Evolutionary conservation across 345 rosid species (phyloP).

Genomic region (Punica granatum): DNA sequence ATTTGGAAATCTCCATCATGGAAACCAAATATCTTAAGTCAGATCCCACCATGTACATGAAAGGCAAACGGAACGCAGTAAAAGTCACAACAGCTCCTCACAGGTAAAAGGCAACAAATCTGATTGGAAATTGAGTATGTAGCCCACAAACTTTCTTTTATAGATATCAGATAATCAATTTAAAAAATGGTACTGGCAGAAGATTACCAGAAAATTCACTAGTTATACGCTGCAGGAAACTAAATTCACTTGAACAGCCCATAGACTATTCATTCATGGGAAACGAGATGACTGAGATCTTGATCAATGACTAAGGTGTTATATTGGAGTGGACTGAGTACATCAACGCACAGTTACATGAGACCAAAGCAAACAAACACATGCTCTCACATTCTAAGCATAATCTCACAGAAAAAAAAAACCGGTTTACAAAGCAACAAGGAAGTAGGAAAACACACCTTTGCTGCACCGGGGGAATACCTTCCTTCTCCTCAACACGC

Average conservation of each 20-base stretch:
- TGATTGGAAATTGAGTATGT: not conserved
- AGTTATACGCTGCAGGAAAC: too few relatives aligned
- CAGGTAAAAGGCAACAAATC: not conserved
- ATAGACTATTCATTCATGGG: too few relatives aligned
- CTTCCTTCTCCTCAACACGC: slow-evolving; percentile 93
- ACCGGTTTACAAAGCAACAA: not conserved
- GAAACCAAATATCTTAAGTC: not conserved
- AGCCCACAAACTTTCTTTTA: not conserved
- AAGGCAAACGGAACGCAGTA: not conserved
- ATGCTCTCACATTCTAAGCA: not conserved
- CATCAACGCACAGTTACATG: not conserved
- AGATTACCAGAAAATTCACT: too few relatives aligned
- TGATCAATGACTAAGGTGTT: too few relatives aligned
- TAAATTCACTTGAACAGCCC: too few relatives aligned
- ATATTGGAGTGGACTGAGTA: not conserved
- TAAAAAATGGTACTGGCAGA: not conserved
- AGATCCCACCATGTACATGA: not conserved
- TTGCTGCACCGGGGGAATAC: slow-evolving; percentile 97
- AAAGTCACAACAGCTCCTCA: not conserved
- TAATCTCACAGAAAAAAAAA: not conserved
- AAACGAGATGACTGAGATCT: too few relatives aligned
- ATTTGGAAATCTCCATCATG: not conserved
- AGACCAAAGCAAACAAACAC: not conserved
- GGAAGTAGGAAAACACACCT: slow-evolving; percentile 29
- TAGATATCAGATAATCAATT: not conserved